Evolutionary conservation across 495 filamentous ascomycete species (phyloP).

Genomic region (Daldinia vernicosa): DNA sequence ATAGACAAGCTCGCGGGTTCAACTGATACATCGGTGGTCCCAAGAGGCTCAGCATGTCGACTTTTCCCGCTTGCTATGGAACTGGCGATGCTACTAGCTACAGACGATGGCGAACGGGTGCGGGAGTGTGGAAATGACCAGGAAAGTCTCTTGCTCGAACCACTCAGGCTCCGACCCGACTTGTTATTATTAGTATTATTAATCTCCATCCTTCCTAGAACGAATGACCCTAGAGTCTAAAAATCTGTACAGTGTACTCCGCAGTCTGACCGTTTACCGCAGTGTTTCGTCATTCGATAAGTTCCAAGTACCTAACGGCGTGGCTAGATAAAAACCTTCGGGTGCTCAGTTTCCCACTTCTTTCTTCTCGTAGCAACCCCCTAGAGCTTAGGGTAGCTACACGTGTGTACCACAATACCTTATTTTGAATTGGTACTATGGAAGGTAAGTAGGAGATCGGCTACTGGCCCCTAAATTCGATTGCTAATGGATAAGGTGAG

Average conservation of each 20-base stretch:
- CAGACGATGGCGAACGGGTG: slow-evolving; percentile 48
- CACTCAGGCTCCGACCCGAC: slow-evolving; percentile 23
- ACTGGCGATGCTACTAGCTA: slow-evolving; percentile 45
- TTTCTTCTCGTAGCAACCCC: background rate
- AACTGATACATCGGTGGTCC: slow-evolving; percentile 57
- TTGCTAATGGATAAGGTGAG: background rate
- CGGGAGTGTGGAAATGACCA: slow-evolving; percentile 41
- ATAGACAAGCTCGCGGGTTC: slow-evolving; percentile 69
- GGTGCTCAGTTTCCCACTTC: background rate
- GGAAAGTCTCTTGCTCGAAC: slow-evolving; percentile 39
- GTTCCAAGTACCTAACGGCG: slow-evolving; percentile 16
- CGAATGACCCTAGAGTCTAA: background rate
- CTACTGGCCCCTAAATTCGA: background rate
- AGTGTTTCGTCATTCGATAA: slow-evolving; percentile 31
- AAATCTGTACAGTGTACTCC: slow-evolving; percentile 23
- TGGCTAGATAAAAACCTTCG: slow-evolving; percentile 10
- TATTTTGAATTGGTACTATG: background rate
- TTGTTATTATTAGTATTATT: slow-evolving; percentile 22
- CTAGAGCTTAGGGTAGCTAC: slow-evolving; percentile 12
- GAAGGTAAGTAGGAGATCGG: background rate
- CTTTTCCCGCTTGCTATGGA: slow-evolving; percentile 59
- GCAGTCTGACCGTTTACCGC: slow-evolving; percentile 8
- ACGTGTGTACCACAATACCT: background rate
- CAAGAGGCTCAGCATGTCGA: slow-evolving; percentile 60
- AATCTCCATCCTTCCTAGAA: slow-evolving; percentile 9